phyloP scores from a whole-genome alignment of 495 filamentous ascomycete species.

The Neurospora africana region DNA sequence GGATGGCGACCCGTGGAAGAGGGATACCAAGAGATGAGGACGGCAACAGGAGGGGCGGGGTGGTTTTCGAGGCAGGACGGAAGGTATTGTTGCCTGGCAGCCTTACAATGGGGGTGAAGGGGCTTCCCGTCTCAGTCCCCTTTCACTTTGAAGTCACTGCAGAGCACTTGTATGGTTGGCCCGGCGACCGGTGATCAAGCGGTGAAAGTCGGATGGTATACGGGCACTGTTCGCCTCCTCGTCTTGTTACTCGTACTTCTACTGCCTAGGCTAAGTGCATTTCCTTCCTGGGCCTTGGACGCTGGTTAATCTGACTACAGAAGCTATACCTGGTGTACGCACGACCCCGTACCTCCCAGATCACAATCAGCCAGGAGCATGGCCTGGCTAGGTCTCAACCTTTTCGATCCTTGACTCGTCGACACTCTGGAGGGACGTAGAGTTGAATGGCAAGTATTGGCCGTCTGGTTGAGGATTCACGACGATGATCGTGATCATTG shows the following conservation, averaged over 20 bases:
- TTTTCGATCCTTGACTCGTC: constrained; percentile 17
- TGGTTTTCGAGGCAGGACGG: not conserved
- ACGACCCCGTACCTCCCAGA: not conserved
- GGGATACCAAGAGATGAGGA: not conserved
- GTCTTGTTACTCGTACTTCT: not conserved
- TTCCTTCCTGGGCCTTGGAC: not conserved
- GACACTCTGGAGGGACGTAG: constrained; percentile 11
- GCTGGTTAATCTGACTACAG: not conserved
- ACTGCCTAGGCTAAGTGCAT: not conserved
- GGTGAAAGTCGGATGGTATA: not conserved
- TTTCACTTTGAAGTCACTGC: not conserved
- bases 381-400: not conserved
- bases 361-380: not conserved
- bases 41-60: not conserved
- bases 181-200: not conserved
- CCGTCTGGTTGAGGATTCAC: constrained; percentile 19
- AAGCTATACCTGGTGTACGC: not conserved
- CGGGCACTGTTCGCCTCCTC: not conserved
- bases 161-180: not conserved
- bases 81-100: not conserved
- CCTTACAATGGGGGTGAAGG: not conserved
- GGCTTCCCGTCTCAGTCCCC: not conserved
- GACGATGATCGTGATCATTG: constrained; percentile 17
- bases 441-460: constrained; percentile 7
- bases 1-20: not conserved